These are phyloP conservation scores for Flaveria sonorensis DNA, from an alignment of 129 eudicot genomes.

Conservation along the genomic window DNA sequence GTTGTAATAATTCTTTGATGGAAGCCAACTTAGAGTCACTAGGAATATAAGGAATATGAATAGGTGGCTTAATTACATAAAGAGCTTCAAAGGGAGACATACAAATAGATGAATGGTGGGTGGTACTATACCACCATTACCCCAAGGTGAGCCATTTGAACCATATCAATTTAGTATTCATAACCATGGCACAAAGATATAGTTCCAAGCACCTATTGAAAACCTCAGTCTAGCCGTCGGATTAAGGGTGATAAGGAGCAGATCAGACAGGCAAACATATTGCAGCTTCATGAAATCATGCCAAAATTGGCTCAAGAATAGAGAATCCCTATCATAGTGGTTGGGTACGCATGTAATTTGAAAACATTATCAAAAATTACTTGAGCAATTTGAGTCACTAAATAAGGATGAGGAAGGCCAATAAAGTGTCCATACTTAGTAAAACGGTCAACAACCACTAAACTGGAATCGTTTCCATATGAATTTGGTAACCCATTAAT, in stretches of 20 bases:
- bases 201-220: neutral
- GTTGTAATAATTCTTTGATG: too few species aligned
- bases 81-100: neutral
- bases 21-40: neutral
- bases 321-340: neutral
- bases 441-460: too few species aligned
- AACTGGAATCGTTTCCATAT: too few species aligned
- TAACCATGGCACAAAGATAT: neutral
- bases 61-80: neutral
- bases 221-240: neutral
- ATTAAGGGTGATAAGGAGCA: neutral
- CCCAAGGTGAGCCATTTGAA: neutral
- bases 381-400: too few species aligned
- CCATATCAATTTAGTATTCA: neutral
- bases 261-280: neutral
- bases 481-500: neutral
- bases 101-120: neutral
- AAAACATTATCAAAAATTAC: too few species aligned
- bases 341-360: neutral
- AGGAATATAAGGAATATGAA: neutral
- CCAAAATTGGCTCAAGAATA: neutral
- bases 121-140: neutral
- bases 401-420: neutral
- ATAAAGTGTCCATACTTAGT: too few species aligned
- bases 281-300: neutral